Evolutionary conservation across 805 yeast species (phyloP).

Genomic region (Zygoascus biomembranicola): DNA sequence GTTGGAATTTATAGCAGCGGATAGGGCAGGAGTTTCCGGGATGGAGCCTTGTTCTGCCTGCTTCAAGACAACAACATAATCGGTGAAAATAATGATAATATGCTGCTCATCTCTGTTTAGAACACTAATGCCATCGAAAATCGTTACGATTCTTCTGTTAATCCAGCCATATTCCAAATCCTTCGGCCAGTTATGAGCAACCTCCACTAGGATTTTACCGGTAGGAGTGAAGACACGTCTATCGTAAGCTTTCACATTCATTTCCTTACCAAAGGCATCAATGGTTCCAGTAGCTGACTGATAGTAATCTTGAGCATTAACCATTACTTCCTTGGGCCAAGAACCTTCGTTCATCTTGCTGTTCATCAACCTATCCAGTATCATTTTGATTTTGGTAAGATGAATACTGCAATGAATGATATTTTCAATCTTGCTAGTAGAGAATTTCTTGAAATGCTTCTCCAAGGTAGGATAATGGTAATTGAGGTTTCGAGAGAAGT

Average conservation of each 20-base stretch:
- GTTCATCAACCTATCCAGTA: constrained; percentile 50
- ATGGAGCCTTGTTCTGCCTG: constrained; percentile 4
- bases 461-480: constrained; percentile 33
- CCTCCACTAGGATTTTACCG: constrained; percentile 76
- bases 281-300: constrained; percentile 54
- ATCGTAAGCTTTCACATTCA: constrained; percentile 31
- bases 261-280: constrained; percentile 63
- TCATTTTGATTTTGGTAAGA: constrained; percentile 59
- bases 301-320: constrained; percentile 36
- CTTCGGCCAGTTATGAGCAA: constrained; percentile 81
- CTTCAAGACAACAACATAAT: constrained; percentile 55
- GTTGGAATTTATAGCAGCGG: constrained; percentile 31
- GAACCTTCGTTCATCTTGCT: constrained; percentile 27
- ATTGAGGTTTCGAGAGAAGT: constrained; percentile 42
- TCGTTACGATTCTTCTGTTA: constrained; percentile 74
- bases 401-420: constrained; percentile 65
- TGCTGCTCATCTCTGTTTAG: constrained; percentile 31
- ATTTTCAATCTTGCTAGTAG: constrained; percentile 47
- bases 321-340: constrained; percentile 33
- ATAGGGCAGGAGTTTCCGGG: not conserved
- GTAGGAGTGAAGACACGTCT: constrained; percentile 81
- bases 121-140: constrained; percentile 42
- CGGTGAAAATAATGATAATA: constrained; percentile 72
- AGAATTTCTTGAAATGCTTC: constrained; percentile 9
- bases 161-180: constrained; percentile 87